Evolutionary conservation across 2,329 filamentous ascomycete genomes (phyloP), one percentile per base, ranked within the genome.

Genomic region (Pezicula rhizophila): DNA sequence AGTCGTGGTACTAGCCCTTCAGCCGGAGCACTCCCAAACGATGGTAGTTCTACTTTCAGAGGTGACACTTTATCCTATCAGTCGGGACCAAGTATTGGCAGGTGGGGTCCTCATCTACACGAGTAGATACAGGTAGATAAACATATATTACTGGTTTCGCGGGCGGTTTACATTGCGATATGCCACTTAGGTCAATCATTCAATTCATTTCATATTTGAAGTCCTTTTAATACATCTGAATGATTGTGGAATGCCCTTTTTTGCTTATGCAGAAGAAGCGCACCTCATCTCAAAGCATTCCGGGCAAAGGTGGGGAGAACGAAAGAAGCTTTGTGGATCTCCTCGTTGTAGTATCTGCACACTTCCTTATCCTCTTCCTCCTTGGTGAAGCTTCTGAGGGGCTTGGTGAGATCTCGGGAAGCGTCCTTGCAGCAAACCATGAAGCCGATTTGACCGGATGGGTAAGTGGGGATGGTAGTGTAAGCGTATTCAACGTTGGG

Each of bases 371-470:
- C 84, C 80, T 99, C 93, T 73, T 97, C 90, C 73, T 95, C 91
- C 57, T 78, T 68, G 56, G 82, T 77, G 85, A 90, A 95, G 62
- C 73, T 77, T 66, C 93, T 86, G 54, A 96, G 66, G 47, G 93
- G 93, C 72, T 84, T 87, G 70, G 80, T 89, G 67, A 97, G 80
- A 72, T 99, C 80, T 69, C 84, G 82, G 66, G 73, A 82, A 68
- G 83, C 76, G 68, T 97, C 92, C 83, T 99, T 97, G 85, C 80
- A 88, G 84, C 93, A 97, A 67, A 99, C 89, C 91, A 99, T 96
- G 85, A 99, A 99, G 68, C 93, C 93, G 66, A 99, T 99, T 78
- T 99, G 93, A 68, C 93, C 93, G 49, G 89, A 95, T 59, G 93
- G 93, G 79, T 99, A 99, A 67, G 93, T 99, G 52, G 93, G 93